These are phyloP conservation scores for Pinus tabuliformis DNA, from an alignment of 75 land plant genomes.

Conservation along the genomic window DNA sequence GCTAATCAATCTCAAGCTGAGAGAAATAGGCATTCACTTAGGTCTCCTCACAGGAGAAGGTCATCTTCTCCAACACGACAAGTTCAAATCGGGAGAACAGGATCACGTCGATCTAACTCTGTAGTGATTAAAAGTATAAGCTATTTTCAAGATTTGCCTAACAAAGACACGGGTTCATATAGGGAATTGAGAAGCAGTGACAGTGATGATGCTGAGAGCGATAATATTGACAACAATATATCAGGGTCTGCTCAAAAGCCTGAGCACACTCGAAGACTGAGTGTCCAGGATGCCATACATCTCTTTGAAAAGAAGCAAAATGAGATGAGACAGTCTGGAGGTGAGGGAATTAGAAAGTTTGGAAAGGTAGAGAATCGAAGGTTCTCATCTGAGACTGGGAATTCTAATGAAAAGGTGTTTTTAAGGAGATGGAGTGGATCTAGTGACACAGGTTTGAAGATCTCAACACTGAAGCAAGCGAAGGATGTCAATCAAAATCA, in stretches of 20 bases:
- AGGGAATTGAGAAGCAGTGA: conserved; percentile 18
- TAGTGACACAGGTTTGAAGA: background rate
- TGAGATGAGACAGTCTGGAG: background rate
- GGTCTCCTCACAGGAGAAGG: conserved; percentile 24
- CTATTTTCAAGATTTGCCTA: conserved; percentile 44
- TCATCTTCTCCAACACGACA: conserved; percentile 88
- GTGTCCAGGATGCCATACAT: conserved; percentile 80
- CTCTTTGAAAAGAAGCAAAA: conserved; percentile 72
- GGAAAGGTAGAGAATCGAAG: conserved; percentile 11
- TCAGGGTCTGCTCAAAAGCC: conserved; percentile 18
- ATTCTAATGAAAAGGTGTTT: conserved; percentile 38
- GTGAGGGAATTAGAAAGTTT: background rate
- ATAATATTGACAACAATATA: conserved; percentile 34
- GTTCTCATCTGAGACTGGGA: conserved; percentile 14
- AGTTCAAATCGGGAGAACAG: conserved; percentile 76
- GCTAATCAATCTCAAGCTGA: background rate
- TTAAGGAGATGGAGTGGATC: conserved; percentile 80
- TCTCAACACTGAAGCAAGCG: background rate
- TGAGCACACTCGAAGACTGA: conserved; percentile 44
- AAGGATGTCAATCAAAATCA: background rate
- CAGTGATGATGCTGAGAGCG: conserved; percentile 14
- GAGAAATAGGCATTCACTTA: background rate
- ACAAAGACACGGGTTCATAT: conserved; percentile 18
- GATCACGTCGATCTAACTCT: conserved; percentile 25
- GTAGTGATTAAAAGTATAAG: conserved; percentile 17